Evolutionary conservation across 108 stramenopile genomes (phyloP).

Genomic region (Nannochloropsis gaditana): DNA sequence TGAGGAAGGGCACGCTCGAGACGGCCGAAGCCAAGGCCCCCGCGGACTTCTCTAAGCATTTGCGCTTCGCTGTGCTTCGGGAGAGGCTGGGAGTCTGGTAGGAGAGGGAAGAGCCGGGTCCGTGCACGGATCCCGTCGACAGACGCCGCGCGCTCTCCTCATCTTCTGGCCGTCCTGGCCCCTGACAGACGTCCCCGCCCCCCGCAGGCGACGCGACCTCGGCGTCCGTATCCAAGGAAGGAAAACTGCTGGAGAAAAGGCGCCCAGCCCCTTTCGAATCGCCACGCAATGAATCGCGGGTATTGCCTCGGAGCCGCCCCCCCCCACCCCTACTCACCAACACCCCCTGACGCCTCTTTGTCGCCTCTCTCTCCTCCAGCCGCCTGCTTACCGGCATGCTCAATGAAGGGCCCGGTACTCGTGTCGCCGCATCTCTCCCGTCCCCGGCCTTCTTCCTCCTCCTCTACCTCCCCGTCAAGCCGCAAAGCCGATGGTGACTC

Average conservation of each 20-base stretch:
- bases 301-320: not conserved
- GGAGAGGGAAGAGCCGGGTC: not conserved
- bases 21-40: not conserved
- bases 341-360: not conserved
- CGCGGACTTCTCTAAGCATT: not conserved
- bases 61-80: not conserved
- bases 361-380: not conserved
- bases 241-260: not conserved
- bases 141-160: not conserved
- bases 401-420: not conserved
- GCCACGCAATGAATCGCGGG: not conserved
- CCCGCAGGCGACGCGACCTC: too few species aligned
- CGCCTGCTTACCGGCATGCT: not conserved
- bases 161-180: too few species aligned
- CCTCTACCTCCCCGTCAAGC: not conserved
- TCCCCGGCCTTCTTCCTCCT: not conserved
- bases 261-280: not conserved
- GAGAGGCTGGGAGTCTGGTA: not conserved
- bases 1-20: not conserved
- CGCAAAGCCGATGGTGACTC: not conserved
- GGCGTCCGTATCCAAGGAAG: not conserved
- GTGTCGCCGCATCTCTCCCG: not conserved
- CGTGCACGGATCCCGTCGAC: not conserved
- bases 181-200: too few species aligned
- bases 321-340: not conserved